A percentile compares a stretch with the other conserved stretches of the same genome.
Conservation (phyloP, 2,329 filamentous ascomycete genomes). For the Aureobasidium sp. region DNA sequence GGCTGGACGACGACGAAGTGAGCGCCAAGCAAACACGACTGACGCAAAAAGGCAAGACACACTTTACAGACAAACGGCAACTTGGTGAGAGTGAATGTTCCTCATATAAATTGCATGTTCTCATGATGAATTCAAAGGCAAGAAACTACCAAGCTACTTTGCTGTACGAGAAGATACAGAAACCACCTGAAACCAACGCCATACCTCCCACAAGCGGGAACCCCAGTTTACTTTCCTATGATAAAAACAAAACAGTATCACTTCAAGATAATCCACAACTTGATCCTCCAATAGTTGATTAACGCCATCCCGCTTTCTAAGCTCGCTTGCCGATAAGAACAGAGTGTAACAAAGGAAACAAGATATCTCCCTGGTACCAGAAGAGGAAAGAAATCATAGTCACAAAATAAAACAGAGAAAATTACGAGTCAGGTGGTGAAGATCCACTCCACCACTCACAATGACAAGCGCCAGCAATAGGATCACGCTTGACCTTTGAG, state of each 20-base stretch:
- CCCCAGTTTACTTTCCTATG: background rate
- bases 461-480: conserved; percentile 24
- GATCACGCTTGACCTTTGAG: conserved; percentile 12
- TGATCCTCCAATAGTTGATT: background rate
- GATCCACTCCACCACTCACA: conserved; percentile 28
- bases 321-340: background rate
- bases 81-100: background rate
- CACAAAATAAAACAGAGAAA: background rate
- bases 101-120: background rate
- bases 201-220: background rate
- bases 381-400: background rate
- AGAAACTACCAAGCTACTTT: background rate
- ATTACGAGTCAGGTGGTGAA: background rate
- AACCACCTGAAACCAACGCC: background rate
- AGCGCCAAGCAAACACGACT: background rate
- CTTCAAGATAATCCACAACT: background rate
- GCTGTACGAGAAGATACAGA: background rate
- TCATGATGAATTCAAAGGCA: background rate
- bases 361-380: conserved; percentile 4
- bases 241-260: background rate
- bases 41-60: background rate
- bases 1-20: background rate
- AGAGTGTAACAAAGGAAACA: background rate
- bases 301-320: conserved; percentile 4
- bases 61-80: background rate